Percentiles rank a stretch among this genome's conserved stretches.
These are phyloP conservation scores for Verticillium albo-atrum DNA, from an alignment of 2,329 filamentous ascomycete genomes.

Conservation along the genomic window DNA sequence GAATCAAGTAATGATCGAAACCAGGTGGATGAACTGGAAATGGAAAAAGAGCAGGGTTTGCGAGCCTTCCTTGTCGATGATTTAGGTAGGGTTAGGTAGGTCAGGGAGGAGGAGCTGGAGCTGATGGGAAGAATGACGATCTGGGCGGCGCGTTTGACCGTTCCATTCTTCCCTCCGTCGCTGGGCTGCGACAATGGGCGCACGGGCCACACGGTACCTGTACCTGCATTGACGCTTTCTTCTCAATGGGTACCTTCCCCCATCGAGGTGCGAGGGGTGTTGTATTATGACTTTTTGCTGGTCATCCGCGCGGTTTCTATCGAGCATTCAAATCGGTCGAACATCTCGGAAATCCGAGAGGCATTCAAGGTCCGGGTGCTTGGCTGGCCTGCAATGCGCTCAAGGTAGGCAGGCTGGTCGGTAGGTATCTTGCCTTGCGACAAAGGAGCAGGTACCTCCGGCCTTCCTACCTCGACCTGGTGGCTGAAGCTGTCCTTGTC, in stretches of 20 bases:
- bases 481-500: not conserved
- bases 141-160: not conserved
- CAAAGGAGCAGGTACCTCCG: not conserved
- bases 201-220: not conserved
- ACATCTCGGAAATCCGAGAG: too few species aligned
- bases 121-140: not conserved
- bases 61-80: not conserved
- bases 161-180: not conserved
- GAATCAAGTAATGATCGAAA: not conserved
- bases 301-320: too few species aligned
- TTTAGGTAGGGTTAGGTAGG: not conserved
- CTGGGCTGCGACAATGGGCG: not conserved
- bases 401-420: too few species aligned
- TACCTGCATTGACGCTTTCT: not conserved
- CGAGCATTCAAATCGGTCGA: too few species aligned
- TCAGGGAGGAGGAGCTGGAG: not conserved
- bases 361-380: too few species aligned
- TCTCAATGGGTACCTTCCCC: not conserved
- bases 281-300: too few species aligned
- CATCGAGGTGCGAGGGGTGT: too few species aligned
- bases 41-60: not conserved
- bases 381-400: too few species aligned
- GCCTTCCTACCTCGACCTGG: not conserved
- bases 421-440: not conserved
- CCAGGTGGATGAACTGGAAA: not conserved